These are phyloP conservation scores for Pneumocystis carinii DNA, from an alignment of 1,139 yeast species.

Conservation along the genomic window DNA sequence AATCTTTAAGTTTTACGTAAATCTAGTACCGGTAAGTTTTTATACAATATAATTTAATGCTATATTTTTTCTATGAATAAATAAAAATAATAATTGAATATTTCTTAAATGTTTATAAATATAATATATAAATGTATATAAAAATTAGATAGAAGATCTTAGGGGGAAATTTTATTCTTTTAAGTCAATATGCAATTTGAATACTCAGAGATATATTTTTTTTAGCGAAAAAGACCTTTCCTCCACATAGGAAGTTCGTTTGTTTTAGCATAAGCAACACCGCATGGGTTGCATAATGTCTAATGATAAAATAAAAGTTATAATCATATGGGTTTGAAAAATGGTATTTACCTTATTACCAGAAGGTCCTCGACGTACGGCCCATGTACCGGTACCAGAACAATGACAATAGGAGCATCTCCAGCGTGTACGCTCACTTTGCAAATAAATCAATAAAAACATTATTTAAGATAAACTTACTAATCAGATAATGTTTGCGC, in stretches of 20 bases:
- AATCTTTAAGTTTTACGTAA: too few species aligned
- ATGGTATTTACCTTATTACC: background rate
- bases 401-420: slow-evolving; percentile 11
- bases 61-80: too few species aligned
- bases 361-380: slow-evolving; percentile 11
- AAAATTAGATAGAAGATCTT: too few species aligned
- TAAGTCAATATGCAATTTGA: too few species aligned
- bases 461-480: background rate
- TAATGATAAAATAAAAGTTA: background rate
- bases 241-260: background rate
- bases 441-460: background rate
- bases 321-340: background rate
- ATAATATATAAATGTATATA: too few species aligned
- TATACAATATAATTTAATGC: too few species aligned
- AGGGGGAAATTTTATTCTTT: too few species aligned
- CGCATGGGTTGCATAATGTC: background rate
- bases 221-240: background rate
- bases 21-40: too few species aligned
- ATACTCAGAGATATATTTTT: background rate
- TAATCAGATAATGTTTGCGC: slow-evolving; percentile 6
- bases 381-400: slow-evolving; percentile 11
- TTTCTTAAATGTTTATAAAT: too few species aligned
- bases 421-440: slow-evolving; percentile 12
- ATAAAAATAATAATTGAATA: too few species aligned
- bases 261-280: background rate